Evolutionary conservation across 768 basidiomycete genomes (phyloP), one percentile per base, ranked within the genome.

Genomic region (Paxillus ammoniavirescens): DNA sequence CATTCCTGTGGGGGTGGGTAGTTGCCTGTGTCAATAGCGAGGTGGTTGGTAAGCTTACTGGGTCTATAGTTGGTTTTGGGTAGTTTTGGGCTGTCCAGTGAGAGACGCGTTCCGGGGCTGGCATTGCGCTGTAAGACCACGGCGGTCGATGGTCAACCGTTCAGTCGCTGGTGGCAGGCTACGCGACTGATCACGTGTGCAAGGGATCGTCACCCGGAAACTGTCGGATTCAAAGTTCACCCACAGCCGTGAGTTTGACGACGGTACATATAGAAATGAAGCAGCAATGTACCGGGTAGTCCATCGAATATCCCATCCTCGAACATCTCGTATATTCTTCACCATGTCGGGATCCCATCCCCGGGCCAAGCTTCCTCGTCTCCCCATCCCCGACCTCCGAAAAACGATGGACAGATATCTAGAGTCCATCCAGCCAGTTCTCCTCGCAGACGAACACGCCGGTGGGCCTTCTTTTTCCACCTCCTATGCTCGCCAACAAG

Each of bases 331-430:
- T 14, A 38, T 28, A 53, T 21, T 43, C 5, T 43, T 15, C 17
- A 36, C 44, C 14, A 50, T 55, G 48, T 26, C 47, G 28, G 14
- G 44, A 17, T 8, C 45, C 17, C n/a, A 33, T 7, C 52, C 49
- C 26, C 26, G 26, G 26, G 26, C 26, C 13, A 54, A 54, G 21
- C 65, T 91, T 33, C 87, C 87, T 10, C 83, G 91, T 52, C 76
- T 97, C 9, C 95, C 95, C 1, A 81, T 97, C 3, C 94, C 93
- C 15, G 79, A 86, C 54, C 79, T 98, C 2, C 77, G 79, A 31
- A 77, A 82, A 61, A 89, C 91, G 0, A 74, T 98, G 36, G 79
- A 88, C 59, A 80, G 78, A 52, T 98, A 97, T 66, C 72, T 95
- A 17, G 79, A 80, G 50, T 89, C 90, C 15, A 69, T 98, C 2